Percentiles rank a stretch among this genome's conserved stretches.
Conservation (phyloP, 2,329 filamentous ascomycete species). For the Nakataea oryzae region DNA sequence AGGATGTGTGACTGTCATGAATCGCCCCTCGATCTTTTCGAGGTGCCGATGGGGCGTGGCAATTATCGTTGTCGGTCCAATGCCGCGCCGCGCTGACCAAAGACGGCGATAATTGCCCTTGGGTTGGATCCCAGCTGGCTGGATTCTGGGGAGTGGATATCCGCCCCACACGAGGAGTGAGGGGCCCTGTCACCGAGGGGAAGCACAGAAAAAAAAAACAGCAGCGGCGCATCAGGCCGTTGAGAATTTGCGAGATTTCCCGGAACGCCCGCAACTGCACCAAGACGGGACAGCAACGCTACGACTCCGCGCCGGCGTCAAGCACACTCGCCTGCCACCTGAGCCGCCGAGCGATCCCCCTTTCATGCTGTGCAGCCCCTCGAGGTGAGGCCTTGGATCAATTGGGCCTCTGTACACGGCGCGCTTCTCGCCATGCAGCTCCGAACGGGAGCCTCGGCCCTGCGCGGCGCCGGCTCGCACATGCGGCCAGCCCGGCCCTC, state of each 20-base stretch:
- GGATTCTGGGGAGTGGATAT: not conserved
- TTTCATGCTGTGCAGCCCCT: not conserved
- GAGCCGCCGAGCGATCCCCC: not conserved
- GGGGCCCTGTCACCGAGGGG: not conserved
- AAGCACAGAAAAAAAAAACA: not conserved
- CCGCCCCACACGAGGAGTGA: too few species aligned
- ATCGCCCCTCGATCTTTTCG: not conserved
- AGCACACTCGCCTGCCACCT: not conserved
- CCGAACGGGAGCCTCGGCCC: constrained; percentile 39
- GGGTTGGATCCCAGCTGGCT: not conserved
- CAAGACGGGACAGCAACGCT: not conserved
- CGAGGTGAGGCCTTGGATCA: constrained; percentile 8
- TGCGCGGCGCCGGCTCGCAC: constrained; percentile 28
- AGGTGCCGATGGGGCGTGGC: not conserved
- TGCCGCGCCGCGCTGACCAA: not conserved
- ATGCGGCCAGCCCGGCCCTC: constrained; percentile 12
- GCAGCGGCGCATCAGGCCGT: not conserved
- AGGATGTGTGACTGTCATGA: not conserved
- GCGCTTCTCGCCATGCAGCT: constrained; percentile 35
- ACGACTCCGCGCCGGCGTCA: not conserved
- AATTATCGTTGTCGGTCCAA: not conserved
- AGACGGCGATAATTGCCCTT: not conserved
- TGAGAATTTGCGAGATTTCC: not conserved
- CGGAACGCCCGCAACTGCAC: not conserved
- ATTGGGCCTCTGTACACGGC: constrained; percentile 17